Conservation (phyloP, 1,284 basidiomycete genomes). For the Tremellales sp. region DNA sequence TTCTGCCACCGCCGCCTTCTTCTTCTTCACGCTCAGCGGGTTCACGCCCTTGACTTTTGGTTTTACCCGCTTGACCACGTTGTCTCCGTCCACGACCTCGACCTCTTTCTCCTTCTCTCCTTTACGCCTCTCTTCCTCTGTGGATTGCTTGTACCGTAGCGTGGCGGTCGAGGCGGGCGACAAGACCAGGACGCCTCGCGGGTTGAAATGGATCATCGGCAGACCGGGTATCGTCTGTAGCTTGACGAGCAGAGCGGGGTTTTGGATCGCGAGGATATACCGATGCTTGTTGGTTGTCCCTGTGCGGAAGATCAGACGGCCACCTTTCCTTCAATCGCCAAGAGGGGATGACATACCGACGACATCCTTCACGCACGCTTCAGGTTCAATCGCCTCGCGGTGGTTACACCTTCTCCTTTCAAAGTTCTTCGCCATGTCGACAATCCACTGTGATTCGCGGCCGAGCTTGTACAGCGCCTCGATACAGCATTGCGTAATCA, state of each 20-base stretch:
- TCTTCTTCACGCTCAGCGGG: constrained; percentile 88
- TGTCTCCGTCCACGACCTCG: constrained; percentile 37
- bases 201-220: constrained; percentile 80
- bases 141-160: constrained; percentile 61
- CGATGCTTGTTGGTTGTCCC: constrained; percentile 85
- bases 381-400: constrained; percentile 68
- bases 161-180: constrained; percentile 80
- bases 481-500: constrained; percentile 96
- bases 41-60: constrained; percentile 82
- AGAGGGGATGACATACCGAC: constrained; percentile 63
- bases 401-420: constrained; percentile 95
- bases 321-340: background rate
- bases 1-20: constrained; percentile 51
- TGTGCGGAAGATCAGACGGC: constrained; percentile 37
- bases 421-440: constrained; percentile 86
- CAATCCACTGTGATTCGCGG: constrained; percentile 62
- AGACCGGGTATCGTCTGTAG: constrained; percentile 71
- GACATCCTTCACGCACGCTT: constrained; percentile 77
- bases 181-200: constrained; percentile 81
- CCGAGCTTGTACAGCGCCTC: constrained; percentile 82
- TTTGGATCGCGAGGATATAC: constrained; percentile 80
- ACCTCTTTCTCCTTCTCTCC: constrained; percentile 35
- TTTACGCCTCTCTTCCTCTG: constrained; percentile 48
- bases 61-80: constrained; percentile 59
- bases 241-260: constrained; percentile 60